These are phyloP conservation scores for Macrocystidia cucumis DNA, from an alignment of 1,284 basidiomycete species.

Conservation along the genomic window DNA sequence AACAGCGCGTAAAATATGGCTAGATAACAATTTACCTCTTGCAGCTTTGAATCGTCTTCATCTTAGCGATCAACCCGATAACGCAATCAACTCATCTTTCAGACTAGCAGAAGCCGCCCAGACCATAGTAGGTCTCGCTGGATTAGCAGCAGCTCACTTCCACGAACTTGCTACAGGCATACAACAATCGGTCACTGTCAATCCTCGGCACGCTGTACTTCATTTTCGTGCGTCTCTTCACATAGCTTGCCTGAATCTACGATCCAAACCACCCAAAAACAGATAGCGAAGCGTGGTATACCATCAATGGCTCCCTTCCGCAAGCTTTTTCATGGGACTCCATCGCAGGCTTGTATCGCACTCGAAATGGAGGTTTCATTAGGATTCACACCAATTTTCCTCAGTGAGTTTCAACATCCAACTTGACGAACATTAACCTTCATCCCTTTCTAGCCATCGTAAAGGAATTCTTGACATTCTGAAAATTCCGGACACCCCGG, in stretches of 20 bases:
- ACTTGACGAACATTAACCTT: background rate
- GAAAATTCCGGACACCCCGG: slow-evolving; percentile 13
- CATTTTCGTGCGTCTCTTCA: slow-evolving; percentile 54
- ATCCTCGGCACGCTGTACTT: slow-evolving; percentile 49
- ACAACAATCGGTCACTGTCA: slow-evolving; percentile 41
- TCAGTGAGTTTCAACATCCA: slow-evolving; percentile 31
- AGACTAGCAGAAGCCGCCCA: slow-evolving; percentile 42
- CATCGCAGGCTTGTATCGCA: slow-evolving; percentile 46
- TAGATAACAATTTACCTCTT: slow-evolving; percentile 25
- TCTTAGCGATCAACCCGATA: slow-evolving; percentile 30
- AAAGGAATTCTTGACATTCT: slow-evolving; percentile 41
- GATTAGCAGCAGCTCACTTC: slow-evolving; percentile 43
- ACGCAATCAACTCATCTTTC: slow-evolving; percentile 40
- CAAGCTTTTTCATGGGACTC: slow-evolving; percentile 35
- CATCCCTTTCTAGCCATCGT: slow-evolving; percentile 33
- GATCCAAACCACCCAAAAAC: slow-evolving; percentile 1
- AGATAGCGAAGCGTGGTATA: slow-evolving; percentile 48
- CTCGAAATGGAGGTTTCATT: slow-evolving; percentile 40
- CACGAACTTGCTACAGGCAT: slow-evolving; percentile 38
- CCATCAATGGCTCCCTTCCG: slow-evolving; percentile 30
- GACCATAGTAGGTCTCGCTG: slow-evolving; percentile 45
- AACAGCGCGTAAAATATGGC: slow-evolving; percentile 23
- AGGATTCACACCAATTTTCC: slow-evolving; percentile 61
- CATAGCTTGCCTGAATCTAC: background rate
- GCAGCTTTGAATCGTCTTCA: slow-evolving; percentile 26